Evolutionary conservation across 2,329 filamentous ascomycete species (phyloP), one percentile per base, ranked within the genome.

Genomic region (Xylariaceae sp.): DNA sequence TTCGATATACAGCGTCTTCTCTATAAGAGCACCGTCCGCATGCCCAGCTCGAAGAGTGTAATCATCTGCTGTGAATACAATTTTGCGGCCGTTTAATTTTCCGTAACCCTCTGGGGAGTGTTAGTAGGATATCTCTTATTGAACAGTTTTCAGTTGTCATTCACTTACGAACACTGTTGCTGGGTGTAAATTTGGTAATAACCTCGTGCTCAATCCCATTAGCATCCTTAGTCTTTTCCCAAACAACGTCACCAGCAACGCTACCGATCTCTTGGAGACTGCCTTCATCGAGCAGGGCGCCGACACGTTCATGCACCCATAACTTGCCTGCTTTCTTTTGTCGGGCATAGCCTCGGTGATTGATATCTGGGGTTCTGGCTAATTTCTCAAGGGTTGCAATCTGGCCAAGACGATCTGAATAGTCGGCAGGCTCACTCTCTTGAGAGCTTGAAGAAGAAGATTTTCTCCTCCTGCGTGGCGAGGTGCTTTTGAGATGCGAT

Each of bases 251-350:
- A 12, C 49, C 49, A 10, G 49, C 37, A 12, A 49, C 43, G 23
- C 49, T 52, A 7, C 49, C 49, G 20, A 52, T 37, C 20, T 52
- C 49, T 16, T 37, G 46, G 8, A 52, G 34, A 36, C 49, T 52
- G 7, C 46, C 46, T 14, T 44, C 32, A 22, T 52, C 49, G n/a
- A 52, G 40, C n/a, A 52, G 49, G 6, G 42, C 40, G 25, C 49
- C 49, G 33, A 52, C 49, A 6, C 49, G 49, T 32, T 52, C 49
- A 16, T 17, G 49, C 21, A 52, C 46, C 49, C 49, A 52, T 5
- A 52, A 40, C 23, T 52, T 52, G 6, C 49, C 49, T 17, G 49
- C 49, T 27, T 49, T 42, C 22, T 52, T 52, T 43, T 52, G 49
- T 19, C 46, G 39, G 10, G 42, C 27, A 4, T 52, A 52, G 8